Conservation (phyloP, 2,329 filamentous ascomycete species). For the Penicillium corylophilum region DNA sequence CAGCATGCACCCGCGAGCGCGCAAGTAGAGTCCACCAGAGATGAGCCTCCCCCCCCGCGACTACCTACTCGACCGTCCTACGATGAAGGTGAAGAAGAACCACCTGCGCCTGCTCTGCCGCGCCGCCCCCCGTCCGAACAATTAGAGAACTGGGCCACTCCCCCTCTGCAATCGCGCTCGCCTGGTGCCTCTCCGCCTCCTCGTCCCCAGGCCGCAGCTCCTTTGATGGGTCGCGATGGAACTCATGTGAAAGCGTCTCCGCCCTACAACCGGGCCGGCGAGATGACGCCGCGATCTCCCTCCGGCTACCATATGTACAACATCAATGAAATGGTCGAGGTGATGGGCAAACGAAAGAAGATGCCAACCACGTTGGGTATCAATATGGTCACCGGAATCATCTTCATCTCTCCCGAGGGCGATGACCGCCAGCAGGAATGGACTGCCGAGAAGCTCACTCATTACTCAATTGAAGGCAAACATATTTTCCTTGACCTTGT, state of each 20-base stretch:
- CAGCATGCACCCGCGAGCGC: conserved; percentile 37
- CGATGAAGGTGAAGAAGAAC: conserved; percentile 53
- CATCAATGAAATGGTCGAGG: conserved; percentile 95
- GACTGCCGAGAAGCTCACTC: conserved; percentile 91
- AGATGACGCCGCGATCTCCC: conserved; percentile 59
- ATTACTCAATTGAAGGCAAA: conserved; percentile 97
- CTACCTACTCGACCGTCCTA: conserved; percentile 53
- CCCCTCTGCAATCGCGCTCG: conserved; percentile 60
- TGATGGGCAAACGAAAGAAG: conserved; percentile 96
- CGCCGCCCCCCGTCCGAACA: conserved; percentile 59
- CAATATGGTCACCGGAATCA: conserved; percentile 81
- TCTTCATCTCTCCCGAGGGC: conserved; percentile 83
- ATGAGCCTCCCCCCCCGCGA: conserved; percentile 36
- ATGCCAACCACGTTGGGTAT: conserved; percentile 97
- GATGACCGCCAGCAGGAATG: conserved; percentile 89
- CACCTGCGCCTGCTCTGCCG: conserved; percentile 55
- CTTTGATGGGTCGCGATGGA: conserved; percentile 36
- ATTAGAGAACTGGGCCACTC: conserved; percentile 36
- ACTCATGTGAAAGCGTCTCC: conserved; percentile 53
- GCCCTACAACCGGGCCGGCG: conserved; percentile 53
- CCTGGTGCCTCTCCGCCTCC: conserved; percentile 50
- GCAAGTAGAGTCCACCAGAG: conserved; percentile 26
- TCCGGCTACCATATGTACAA: conserved; percentile 93
- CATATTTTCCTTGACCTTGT: conserved; percentile 95
- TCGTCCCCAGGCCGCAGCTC: conserved; percentile 13